These are phyloP conservation scores for Phlegmacium glaucopus DNA, from an alignment of 768 basidiomycete species.

Conservation along the genomic window DNA sequence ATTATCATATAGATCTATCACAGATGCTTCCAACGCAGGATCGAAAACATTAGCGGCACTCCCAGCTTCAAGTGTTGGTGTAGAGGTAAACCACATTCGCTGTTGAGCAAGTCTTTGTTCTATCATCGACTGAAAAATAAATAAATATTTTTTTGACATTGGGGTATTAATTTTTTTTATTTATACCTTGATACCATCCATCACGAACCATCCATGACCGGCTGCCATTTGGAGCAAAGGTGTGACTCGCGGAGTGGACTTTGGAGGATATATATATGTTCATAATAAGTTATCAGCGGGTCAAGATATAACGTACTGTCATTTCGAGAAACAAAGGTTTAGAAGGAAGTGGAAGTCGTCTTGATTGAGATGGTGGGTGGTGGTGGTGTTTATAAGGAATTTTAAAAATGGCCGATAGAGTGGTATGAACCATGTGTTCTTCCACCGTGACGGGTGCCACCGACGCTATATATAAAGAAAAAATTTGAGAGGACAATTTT, in stretches of 20 bases:
- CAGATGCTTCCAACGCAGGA: not conserved
- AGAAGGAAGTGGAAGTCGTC: not conserved
- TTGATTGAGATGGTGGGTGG: not conserved
- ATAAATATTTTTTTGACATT: not conserved
- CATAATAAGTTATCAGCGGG: not conserved
- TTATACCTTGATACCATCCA: slow-evolving; percentile 20
- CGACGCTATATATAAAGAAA: not conserved
- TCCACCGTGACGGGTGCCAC: not conserved
- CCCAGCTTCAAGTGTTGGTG: not conserved
- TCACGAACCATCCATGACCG: slow-evolving; percentile 31
- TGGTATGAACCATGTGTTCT: not conserved
- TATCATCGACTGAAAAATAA: slow-evolving; percentile 27
- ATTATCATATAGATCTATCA: not conserved
- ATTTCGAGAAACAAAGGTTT: not conserved
- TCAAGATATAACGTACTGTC: not conserved
- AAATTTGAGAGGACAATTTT: no score
- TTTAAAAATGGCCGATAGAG: not conserved
- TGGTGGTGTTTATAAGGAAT: not conserved
- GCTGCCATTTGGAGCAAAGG: slow-evolving; percentile 30
- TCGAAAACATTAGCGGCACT: not conserved
- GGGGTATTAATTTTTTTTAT: no score
- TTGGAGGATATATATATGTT: not conserved
- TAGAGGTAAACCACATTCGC: slow-evolving; percentile 29
- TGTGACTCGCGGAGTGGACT: slow-evolving; percentile 30
- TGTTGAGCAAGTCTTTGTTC: slow-evolving; percentile 38